Evolutionary conservation across 495 filamentous ascomycete genomes (phyloP).

Genomic region (Aspergillus indologenus): DNA sequence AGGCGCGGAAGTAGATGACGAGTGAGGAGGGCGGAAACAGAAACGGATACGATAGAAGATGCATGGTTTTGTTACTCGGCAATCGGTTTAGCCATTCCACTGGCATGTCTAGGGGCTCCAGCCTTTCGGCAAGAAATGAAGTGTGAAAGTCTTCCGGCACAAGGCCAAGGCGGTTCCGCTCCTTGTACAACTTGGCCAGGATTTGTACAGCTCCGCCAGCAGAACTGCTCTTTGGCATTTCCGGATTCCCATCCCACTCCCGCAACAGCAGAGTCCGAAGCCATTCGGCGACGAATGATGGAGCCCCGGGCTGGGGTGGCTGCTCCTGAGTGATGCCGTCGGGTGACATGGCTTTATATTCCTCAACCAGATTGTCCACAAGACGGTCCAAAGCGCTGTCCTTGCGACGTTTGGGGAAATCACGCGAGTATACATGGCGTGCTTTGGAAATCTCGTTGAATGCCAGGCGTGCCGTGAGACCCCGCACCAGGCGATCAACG

Average conservation of each 20-base stretch:
- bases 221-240: slow-evolving; percentile 60
- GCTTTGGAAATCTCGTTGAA: slow-evolving; percentile 51
- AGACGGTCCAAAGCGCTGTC: slow-evolving; percentile 38
- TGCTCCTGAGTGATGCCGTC: slow-evolving; percentile 24
- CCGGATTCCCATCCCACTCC: slow-evolving; percentile 73
- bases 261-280: slow-evolving; percentile 69
- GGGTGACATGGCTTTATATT: slow-evolving; percentile 27
- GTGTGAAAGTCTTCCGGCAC: slow-evolving; percentile 67
- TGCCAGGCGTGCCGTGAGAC: slow-evolving; percentile 50
- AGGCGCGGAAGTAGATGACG: slow-evolving; percentile 82
- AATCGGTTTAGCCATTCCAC: slow-evolving; percentile 61
- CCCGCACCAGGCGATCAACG: slow-evolving; percentile 51
- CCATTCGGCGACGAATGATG: slow-evolving; percentile 70
- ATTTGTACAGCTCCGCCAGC: slow-evolving; percentile 73
- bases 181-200: slow-evolving; percentile 68
- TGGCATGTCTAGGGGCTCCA: slow-evolving; percentile 75
- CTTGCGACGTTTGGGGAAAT: slow-evolving; percentile 30
- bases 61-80: slow-evolving; percentile 59
- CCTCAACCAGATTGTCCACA: slow-evolving; percentile 39
- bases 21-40: slow-evolving; percentile 70
- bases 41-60: slow-evolving; percentile 78
- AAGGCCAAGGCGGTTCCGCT: slow-evolving; percentile 60
- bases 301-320: slow-evolving; percentile 38
- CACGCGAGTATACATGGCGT: slow-evolving; percentile 33
- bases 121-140: slow-evolving; percentile 69